A percentile compares a stretch with the other conserved stretches of the same genome.
phyloP scores from a whole-genome alignment of 2,329 filamentous ascomycete genomes.

The Fusarium xyrophilum region DNA sequence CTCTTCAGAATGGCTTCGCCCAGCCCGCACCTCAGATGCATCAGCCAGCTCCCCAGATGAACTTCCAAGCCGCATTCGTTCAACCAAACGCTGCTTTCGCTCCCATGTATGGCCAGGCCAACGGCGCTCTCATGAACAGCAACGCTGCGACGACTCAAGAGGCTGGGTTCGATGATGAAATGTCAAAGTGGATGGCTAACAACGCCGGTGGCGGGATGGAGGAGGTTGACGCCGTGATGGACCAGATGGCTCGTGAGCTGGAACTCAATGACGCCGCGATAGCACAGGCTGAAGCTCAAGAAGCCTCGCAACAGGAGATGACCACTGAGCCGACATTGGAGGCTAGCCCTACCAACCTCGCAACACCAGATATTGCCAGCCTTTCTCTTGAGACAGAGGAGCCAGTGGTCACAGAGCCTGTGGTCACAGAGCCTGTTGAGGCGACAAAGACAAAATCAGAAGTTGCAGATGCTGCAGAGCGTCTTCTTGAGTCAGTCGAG shows the following conservation, averaged over 20 bases:
- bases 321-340: conserved; percentile 5
- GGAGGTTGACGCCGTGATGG: conserved; percentile 53
- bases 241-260: conserved; percentile 52
- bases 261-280: conserved; percentile 47
- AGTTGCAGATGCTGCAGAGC: conserved; percentile 52
- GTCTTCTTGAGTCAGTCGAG: conserved; percentile 52
- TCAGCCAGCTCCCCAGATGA: conserved; percentile 35
- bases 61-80: conserved; percentile 45
- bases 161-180: conserved; percentile 51
- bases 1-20: conserved; percentile 27
- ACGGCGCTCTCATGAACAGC: conserved; percentile 37
- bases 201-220: conserved; percentile 47
- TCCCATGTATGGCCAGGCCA: conserved; percentile 42
- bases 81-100: conserved; percentile 40
- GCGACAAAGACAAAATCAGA: conserved; percentile 44
- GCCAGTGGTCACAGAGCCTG: conserved; percentile 23
- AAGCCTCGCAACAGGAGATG: conserved; percentile 8
- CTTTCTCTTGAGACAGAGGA: conserved; percentile 40
- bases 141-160: conserved; percentile 37
- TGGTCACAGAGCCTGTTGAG: conserved; percentile 20
- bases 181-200: conserved; percentile 51
- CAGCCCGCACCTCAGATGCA: conserved; percentile 39
- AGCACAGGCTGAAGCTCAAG: conserved; percentile 30
- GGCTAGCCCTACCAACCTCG: conserved; percentile 32
- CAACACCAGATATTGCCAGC: conserved; percentile 44